Evolutionary conservation across 208 protist species (phyloP).

Genomic region (Histomonas meleagridis): DNA sequence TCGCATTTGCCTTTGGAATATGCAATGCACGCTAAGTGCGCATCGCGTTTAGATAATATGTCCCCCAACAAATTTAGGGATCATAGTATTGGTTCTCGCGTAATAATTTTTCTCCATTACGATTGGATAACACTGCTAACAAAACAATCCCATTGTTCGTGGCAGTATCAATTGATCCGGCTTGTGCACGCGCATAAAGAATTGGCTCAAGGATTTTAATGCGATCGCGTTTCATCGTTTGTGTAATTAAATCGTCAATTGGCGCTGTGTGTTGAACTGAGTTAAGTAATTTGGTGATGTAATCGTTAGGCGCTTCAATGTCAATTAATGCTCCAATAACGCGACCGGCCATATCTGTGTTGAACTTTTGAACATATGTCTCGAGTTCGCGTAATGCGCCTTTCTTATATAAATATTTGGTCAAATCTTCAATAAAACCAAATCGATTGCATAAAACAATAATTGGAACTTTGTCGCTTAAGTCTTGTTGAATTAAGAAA

Average conservation of each 20-base stretch:
- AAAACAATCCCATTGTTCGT: conserved; percentile 31
- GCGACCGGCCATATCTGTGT: conserved; percentile 40
- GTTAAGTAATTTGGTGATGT: conserved; percentile 79
- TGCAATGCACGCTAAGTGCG: conserved; percentile 27
- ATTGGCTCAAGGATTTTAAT: conserved; percentile 89
- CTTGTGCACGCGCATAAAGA: conserved; percentile 78
- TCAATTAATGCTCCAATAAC: conserved; percentile 95
- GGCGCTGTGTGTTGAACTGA: conserved; percentile 71
- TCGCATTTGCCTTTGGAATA: conserved; percentile 73
- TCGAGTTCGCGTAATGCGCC: conserved; percentile 55
- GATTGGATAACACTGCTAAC: not conserved
- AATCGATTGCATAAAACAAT: conserved; percentile 99
- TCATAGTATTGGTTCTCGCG: conserved; percentile 36
- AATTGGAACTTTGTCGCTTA: conserved; percentile 91
- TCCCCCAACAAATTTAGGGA: not conserved
- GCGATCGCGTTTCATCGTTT: conserved; percentile 69
- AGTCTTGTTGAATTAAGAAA: conserved; percentile 91
- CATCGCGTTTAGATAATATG: conserved; percentile 5
- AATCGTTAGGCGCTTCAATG: conserved; percentile 83
- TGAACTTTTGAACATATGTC: conserved; percentile 46
- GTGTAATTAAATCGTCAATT: conserved; percentile 60
- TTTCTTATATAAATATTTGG: conserved; percentile 74
- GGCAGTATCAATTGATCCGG: conserved; percentile 57
- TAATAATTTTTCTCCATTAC: not conserved
- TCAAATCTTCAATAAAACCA: conserved; percentile 90